Evolutionary conservation across 2,329 filamentous ascomycete genomes (phyloP), one percentile per base, ranked within the genome.

Genomic region (Verticillium zaregamsianum): DNA sequence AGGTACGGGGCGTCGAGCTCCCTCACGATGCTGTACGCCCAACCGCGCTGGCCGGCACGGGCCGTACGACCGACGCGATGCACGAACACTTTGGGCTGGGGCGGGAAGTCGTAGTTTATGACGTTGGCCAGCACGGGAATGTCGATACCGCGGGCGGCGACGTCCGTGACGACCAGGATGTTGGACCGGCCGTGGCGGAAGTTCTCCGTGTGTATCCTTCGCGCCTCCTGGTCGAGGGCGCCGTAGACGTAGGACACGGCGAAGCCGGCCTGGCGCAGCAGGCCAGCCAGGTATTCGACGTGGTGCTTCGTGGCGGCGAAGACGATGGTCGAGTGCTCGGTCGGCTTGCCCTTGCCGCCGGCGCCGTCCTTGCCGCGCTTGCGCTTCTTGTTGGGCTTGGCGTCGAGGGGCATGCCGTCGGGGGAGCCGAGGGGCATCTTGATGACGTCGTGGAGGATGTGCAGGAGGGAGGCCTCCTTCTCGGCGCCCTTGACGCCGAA

Each of bases 71-170:
- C 95, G 56, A 99, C 95, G 72, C 95, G 89, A 76, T 99, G 95
- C 32, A 99, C 90, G 70, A 96, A 99, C 52, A 99, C 88, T 77
- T 99, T 99, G 23, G 95, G 92, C 70, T 98, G 95, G 2, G 94
- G 91, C 3, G 95, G 94, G 66, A 99, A 99, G 72, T 98, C 94
- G 76, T 96, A 99, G 80, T 99, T 98, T 80, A 99, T 94, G 63
- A 99, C 95, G 72, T 99, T 98, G 61, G 92, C 93, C 39, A 99
- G 83, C 56, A 97, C 86, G 0, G 95, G 95, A 67, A 99, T 97
- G 86, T 99, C 95, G 64, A 99, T 96, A 86, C 95, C 94, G 81
- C 95, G 86, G 25, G 95, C 95, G 15, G 95, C 95, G 60, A 99
- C 93, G 73, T 99, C 95, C 1, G 95, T 99, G 55, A 98, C 94